phyloP scores from a whole-genome alignment of 768 basidiomycete genomes.

The Psilocybe azurescens region DNA sequence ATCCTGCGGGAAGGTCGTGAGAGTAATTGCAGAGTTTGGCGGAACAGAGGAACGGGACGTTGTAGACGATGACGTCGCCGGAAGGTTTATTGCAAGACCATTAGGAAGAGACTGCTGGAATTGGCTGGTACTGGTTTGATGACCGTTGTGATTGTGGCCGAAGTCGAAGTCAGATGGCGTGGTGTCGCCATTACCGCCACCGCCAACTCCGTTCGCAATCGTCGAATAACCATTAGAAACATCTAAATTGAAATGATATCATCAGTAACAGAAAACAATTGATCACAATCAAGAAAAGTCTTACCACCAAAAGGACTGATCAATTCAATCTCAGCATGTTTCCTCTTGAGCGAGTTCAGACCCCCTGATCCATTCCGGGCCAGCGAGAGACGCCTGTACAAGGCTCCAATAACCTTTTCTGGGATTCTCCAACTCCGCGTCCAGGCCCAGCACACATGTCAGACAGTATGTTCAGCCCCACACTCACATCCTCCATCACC shows the following conservation, averaged over 20 bases:
- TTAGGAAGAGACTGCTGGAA: neutral
- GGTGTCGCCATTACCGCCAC: neutral
- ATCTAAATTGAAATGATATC: neutral
- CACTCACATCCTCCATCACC: slow-evolving; percentile 29
- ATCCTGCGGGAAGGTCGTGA: neutral
- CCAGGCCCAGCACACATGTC: slow-evolving; percentile 16
- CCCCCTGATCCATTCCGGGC: neutral
- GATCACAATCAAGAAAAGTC: neutral
- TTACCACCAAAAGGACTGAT: slow-evolving; percentile 7
- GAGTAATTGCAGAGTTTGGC: neutral
- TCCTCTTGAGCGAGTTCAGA: slow-evolving; percentile 34
- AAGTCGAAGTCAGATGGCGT: neutral
- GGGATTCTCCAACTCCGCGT: slow-evolving; percentile 26
- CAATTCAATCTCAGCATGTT: slow-evolving; percentile 21
- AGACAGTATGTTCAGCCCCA: slow-evolving; percentile 31
- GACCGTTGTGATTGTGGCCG: neutral
- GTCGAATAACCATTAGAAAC: neutral
- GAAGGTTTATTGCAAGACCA: neutral
- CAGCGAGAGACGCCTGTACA: slow-evolving; percentile 12
- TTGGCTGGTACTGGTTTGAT: neutral
- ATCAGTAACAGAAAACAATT: neutral
- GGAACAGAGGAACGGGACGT: neutral
- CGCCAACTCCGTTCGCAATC: neutral
- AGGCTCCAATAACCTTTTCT: slow-evolving; percentile 19
- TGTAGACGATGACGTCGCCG: neutral